A percentile compares a stretch with the other conserved stretches of the same genome.
Evolutionary conservation across 1,284 basidiomycete genomes (phyloP).

Genomic region (Ganoderma lingzhi): DNA sequence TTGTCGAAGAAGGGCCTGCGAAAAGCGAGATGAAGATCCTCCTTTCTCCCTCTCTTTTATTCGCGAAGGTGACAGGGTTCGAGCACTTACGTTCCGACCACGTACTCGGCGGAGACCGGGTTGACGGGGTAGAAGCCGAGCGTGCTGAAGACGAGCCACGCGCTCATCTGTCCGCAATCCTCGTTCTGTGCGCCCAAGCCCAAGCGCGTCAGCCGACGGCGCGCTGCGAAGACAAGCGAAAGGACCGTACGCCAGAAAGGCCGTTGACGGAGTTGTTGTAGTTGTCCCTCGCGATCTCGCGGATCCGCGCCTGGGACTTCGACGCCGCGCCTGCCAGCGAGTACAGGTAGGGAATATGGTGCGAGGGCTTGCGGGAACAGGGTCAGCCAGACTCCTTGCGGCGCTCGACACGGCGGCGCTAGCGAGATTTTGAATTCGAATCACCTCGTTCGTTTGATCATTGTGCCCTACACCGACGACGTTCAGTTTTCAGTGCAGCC

Average conservation of each 20-base stretch:
- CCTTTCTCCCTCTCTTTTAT: no score
- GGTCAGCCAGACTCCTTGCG: no score
- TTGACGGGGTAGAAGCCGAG: slow-evolving; percentile 91
- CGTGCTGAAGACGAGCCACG: slow-evolving; percentile 86
- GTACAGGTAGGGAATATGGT: slow-evolving; percentile 88
- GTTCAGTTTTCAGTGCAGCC: no score
- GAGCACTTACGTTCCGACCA: slow-evolving; percentile 68
- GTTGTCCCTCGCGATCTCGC: slow-evolving; percentile 66
- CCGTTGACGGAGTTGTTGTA: slow-evolving; percentile 77
- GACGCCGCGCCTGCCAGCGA: slow-evolving; percentile 72
- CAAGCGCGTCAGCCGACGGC: neutral
- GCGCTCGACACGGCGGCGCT: no score
- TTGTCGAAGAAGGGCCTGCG: slow-evolving; percentile 75
- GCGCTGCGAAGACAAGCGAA: neutral
- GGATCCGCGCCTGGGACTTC: slow-evolving; percentile 75
- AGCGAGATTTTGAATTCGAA: no score
- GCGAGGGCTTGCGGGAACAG: slow-evolving; percentile 67
- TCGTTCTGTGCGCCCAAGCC: slow-evolving; percentile 64
- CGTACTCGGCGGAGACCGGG: slow-evolving; percentile 77
- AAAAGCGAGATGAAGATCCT: no score
- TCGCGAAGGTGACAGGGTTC: no score
- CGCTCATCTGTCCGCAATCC: slow-evolving; percentile 90
- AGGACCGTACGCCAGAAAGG: slow-evolving; percentile 64
- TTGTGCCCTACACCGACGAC: slow-evolving; percentile 69
- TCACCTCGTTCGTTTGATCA: slow-evolving; percentile 84